Conservation (phyloP, 768 basidiomycete species). For the Asterophora lycoperdoides region DNA sequence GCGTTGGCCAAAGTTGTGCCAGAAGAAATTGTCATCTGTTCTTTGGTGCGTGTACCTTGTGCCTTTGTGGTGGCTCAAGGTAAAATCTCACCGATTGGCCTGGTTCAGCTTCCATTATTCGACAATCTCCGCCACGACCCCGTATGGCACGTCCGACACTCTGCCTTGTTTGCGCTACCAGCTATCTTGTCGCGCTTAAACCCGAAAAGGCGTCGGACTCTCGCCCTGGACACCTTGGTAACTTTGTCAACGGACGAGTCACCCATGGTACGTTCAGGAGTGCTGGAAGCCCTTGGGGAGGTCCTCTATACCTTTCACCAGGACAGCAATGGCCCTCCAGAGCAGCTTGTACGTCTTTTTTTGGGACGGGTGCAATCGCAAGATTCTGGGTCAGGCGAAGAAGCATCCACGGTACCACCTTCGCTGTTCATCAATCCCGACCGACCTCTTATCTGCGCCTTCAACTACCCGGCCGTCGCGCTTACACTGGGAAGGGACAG, state of each 20-base stretch:
- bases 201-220: slow-evolving; percentile 48
- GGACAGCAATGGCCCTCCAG: slow-evolving; percentile 62
- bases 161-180: slow-evolving; percentile 81
- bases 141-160: slow-evolving; percentile 82
- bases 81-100: slow-evolving; percentile 1
- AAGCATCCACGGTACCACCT: no score
- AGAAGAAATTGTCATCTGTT: slow-evolving; percentile 59
- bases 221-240: slow-evolving; percentile 64
- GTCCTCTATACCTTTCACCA: slow-evolving; percentile 78
- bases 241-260: slow-evolving; percentile 62
- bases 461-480: slow-evolving; percentile 89
- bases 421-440: slow-evolving; percentile 61
- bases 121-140: slow-evolving; percentile 63
- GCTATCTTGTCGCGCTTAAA: slow-evolving; percentile 68
- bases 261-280: slow-evolving; percentile 68
- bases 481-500: slow-evolving; percentile 71
- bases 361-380: slow-evolving; percentile 50
- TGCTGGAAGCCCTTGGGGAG: slow-evolving; percentile 86
- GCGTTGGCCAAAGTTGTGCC: slow-evolving; percentile 85
- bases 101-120: slow-evolving; percentile 72
- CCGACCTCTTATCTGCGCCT: slow-evolving; percentile 75
- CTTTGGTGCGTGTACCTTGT: slow-evolving; percentile 46
- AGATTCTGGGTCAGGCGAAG: slow-evolving; percentile 30
- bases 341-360: slow-evolving; percentile 72
- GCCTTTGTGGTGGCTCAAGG: no score